Base-by-base conservation (phyloP, 2,329 filamentous ascomycete species). In the Metarhizium anisopliae region DNA sequence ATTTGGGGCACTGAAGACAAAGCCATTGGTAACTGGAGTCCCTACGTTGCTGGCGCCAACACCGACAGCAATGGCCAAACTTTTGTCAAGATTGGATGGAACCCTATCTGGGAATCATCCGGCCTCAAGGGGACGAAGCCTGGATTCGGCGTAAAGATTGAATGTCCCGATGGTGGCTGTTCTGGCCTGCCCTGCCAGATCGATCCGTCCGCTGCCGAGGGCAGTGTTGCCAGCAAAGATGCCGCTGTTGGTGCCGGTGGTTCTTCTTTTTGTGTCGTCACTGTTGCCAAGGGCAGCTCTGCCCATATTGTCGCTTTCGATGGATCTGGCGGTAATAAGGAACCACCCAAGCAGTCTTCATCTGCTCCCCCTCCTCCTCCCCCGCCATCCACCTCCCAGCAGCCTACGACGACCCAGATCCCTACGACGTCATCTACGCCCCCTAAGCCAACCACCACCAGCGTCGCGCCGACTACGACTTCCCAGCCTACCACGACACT, bases 21-120 rank as follows among this genome's bases (percentile, higher is more conserved):
- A 59, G 77, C 86, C 1, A 70, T 83, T 61, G 89, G 88, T 52
- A 92, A 92, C 74, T 92, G 89, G 89, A 77, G 81, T 52, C 84
- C 87, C 2, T 93, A 85, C 65, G 87, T 91, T 60, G 85, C 85
- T 14, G 89, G 89, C 57, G 85, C 86, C 56, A 92, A 92, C 70
- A 84, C 83, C 16, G 83, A 84, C 61, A 62, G 65, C 50, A 76
- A 70, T 53, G 89, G 88, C 52, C 71, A 81, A 58, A 90, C 87
- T 1, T 92, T 81, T 66, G 78, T 90, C 63, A 91, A 90, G 74
- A 75, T 92, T 53, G 87, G 84, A 55, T 87, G 84, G 79, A 92
- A 92, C 70, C 89, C 89, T 29, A 86, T 89, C 59, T 92, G 83
- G 70, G 77, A 84, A 62, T 64, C 77, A 63, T 71, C 81, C 60